Evolutionary conservation across 2,329 filamentous ascomycete species (phyloP), one percentile per base, ranked within the genome.

Genomic region (Daldinia sp.): DNA sequence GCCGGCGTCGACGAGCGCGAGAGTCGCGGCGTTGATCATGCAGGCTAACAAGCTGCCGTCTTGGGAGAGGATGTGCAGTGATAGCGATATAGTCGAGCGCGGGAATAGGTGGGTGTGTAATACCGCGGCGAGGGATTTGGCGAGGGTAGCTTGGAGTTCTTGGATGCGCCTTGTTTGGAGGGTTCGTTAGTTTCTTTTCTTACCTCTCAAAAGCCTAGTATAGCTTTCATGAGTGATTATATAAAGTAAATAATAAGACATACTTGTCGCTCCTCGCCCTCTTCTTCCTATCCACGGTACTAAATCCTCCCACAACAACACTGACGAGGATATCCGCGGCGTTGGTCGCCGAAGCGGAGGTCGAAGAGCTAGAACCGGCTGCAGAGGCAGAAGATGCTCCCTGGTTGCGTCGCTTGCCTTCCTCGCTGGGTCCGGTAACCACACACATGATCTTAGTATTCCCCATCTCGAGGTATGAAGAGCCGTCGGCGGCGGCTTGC

Each of bases 361-460:
- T 65, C 7, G 66, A 55, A 6, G 41, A 55, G 20, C 23, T n/a
- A 10, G 41, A 48, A 23, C 67, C 3, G 1, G 66, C 63, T 15
- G 68, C 5, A 0, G 66, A 65, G 18, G 59, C 65, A 6, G 68
- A 60, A 6, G 44, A 59, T 15, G 61, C 61, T 53, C 57, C 66
- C 18, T 53, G 44, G 79, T 81, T 23, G 78, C 81, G 55, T 81
- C 82, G 60, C 79, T 60, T 70, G n/a, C 82, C 75, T 28, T 80
- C 86, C 81, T 99, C 96, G 41, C 88, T 89, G 0, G 96, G 96
- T 0, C 96, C 96, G 1, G 90, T 89, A 54, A 99, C 90, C 26
- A 94, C 93, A 81, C 95, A 98, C 82, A 98, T 93, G 74, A 99
- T 91, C 79, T 97, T 96, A 23, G 96, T 99, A 82, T 98, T 97